Conservation (phyloP, 306 rosid genomes). For the Vigna trinervia region DNA sequence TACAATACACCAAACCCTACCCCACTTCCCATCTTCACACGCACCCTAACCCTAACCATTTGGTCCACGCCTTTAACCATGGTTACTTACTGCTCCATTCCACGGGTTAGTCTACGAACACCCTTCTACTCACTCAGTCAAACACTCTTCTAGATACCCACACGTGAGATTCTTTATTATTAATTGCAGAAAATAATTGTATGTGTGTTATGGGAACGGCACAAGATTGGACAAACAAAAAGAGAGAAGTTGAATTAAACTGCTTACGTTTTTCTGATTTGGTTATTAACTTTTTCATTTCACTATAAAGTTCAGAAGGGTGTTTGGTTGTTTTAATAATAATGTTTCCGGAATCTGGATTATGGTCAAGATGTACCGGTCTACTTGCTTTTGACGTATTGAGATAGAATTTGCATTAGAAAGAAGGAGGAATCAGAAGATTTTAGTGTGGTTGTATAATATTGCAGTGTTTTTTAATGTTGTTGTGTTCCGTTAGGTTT, state of each 20-base stretch:
- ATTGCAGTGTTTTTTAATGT: not conserved
- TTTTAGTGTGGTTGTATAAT: not conserved
- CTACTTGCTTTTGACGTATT: conserved; percentile 39
- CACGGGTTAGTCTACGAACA: no score
- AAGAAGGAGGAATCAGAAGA: not conserved
- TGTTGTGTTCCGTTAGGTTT: not conserved
- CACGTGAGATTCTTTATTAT: not conserved
- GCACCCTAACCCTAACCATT: not conserved
- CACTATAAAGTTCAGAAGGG: conserved; percentile 14
- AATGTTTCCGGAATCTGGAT: conserved; percentile 47
- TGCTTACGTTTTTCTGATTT: conserved; percentile 41
- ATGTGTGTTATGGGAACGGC: not conserved
- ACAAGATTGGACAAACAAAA: conserved; percentile 23
- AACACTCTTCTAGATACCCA: no score
- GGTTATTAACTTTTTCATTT: conserved; percentile 41
- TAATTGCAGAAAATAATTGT: not conserved
- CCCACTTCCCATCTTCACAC: not conserved
- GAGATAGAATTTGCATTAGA: not conserved
- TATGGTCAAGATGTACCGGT: conserved; percentile 58
- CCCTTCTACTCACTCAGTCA: no score
- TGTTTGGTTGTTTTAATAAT: conserved; percentile 12
- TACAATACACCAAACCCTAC: conserved; percentile 45
- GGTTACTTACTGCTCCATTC: conserved; percentile 39
- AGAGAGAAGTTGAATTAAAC: not conserved
- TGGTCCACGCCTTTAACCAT: conserved; percentile 45